Conservation (phyloP, 768 basidiomycete genomes). For the Termitomyces sp. region DNA sequence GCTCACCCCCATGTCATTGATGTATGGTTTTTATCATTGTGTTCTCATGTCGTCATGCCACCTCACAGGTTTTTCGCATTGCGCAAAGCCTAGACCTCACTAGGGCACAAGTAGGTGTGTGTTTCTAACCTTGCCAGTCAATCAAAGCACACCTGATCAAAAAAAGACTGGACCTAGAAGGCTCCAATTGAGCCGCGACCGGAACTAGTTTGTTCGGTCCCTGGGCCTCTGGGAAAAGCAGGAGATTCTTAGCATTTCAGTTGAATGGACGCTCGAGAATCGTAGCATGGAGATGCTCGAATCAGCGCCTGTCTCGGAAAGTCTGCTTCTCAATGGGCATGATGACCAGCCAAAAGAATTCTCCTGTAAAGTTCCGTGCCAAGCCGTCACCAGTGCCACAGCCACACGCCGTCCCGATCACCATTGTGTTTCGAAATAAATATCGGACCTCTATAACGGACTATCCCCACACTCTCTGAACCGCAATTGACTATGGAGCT, state of each 20-base stretch:
- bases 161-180: not conserved
- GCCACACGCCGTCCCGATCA: constrained; percentile 4
- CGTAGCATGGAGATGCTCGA: too few relatives aligned
- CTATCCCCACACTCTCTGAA: not conserved
- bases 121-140: not conserved
- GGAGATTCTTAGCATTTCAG: not conserved
- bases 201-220: not conserved
- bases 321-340: not conserved
- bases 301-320: not conserved
- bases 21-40: not conserved
- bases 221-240: not conserved
- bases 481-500: constrained; percentile 6
- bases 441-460: constrained; percentile 1
- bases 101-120: too few relatives aligned
- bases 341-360: not conserved
- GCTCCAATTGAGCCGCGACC: not conserved
- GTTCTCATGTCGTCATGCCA: not conserved
- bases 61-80: not conserved
- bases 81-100: not conserved
- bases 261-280: not conserved
- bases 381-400: constrained; percentile 1
- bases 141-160: not conserved
- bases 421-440: not conserved
- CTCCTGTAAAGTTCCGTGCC: not conserved
- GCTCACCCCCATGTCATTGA: not conserved